Conservation (phyloP, 2,329 filamentous ascomycete species). For the Dothideomycetes sp. region DNA sequence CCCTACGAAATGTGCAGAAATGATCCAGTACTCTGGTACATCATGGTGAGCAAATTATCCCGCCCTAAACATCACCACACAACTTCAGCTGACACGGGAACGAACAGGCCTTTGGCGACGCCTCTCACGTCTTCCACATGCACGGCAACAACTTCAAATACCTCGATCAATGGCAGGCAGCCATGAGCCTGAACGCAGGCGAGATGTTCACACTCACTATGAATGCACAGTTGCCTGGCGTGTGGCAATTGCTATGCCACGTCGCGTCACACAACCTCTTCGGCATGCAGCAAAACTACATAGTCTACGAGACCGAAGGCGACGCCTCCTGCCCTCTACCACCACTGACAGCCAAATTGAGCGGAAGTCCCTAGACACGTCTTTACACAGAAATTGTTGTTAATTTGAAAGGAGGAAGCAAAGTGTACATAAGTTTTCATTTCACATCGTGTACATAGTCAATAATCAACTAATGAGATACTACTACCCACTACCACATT, state of each 20-base stretch:
- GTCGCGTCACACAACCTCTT: conserved; percentile 13
- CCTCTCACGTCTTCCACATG: conserved; percentile 19
- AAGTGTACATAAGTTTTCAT: too few relatives aligned
- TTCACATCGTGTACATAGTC: too few relatives aligned
- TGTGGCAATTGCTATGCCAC: conserved; percentile 18
- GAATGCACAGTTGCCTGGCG: conserved; percentile 14
- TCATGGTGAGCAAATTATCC: too few relatives aligned
- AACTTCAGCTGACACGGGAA: not conserved
- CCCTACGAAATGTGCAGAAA: conserved; percentile 19
- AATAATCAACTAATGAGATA: too few relatives aligned
- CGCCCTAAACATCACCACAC: too few relatives aligned
- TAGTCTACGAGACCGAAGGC: conserved; percentile 7
- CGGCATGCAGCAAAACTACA: conserved; percentile 16
- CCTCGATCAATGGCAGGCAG: conserved; percentile 9
- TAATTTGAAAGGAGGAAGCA: too few relatives aligned
- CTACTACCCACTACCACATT: too few relatives aligned
- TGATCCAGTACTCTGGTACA: conserved; percentile 22
- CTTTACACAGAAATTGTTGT: too few relatives aligned
- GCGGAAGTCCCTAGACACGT: conserved; percentile 2
- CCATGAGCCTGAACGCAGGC: conserved; percentile 15
- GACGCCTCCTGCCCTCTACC: conserved; percentile 12
- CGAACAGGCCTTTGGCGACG: conserved; percentile 12
- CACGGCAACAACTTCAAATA: conserved; percentile 18
- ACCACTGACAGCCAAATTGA: conserved; percentile 7
- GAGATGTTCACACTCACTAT: conserved; percentile 18